A percentile compares a stretch with the other conserved stretches of the same genome.
phyloP scores from a whole-genome alignment of 1,284 basidiomycete species.

The Gymnopus androsaceus region DNA sequence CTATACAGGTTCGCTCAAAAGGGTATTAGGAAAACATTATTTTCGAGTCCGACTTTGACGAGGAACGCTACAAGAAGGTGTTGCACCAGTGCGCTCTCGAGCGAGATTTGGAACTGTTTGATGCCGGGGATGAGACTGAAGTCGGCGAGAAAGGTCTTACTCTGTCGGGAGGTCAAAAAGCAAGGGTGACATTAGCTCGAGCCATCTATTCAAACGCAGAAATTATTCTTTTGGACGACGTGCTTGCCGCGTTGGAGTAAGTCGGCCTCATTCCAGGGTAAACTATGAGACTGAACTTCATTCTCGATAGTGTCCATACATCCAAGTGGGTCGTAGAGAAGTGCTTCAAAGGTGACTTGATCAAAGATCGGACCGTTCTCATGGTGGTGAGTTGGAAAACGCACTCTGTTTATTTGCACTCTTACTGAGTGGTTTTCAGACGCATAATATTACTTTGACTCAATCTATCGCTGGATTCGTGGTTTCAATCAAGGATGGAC shows the following conservation, averaged over 20 bases:
- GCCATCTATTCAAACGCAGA: constrained; percentile 67
- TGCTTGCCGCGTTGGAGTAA: constrained; percentile 53
- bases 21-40: constrained; percentile 79
- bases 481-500: constrained; percentile 53
- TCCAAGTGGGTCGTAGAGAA: constrained; percentile 77
- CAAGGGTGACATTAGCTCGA: constrained; percentile 42
- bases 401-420: too few species aligned
- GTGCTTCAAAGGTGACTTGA: constrained; percentile 69
- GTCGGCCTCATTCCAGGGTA: too few species aligned
- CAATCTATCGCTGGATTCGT: constrained; percentile 60
- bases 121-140: constrained; percentile 75
- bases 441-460: constrained; percentile 64
- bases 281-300: too few species aligned
- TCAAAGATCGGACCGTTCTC: constrained; percentile 69
- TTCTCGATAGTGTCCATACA: constrained; percentile 70
- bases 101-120: constrained; percentile 56
- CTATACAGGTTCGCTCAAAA: not conserved
- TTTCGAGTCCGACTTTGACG: constrained; percentile 76
- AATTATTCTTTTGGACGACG: constrained; percentile 67
- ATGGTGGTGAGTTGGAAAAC: too few species aligned
- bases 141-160: constrained; percentile 1
- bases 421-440: too few species aligned
- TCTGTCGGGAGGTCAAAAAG: constrained; percentile 65
- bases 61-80: constrained; percentile 72
- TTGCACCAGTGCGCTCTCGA: constrained; percentile 56